Conservation (phyloP, 2,329 filamentous ascomycete genomes). For the Aspergillus cejpii region DNA sequence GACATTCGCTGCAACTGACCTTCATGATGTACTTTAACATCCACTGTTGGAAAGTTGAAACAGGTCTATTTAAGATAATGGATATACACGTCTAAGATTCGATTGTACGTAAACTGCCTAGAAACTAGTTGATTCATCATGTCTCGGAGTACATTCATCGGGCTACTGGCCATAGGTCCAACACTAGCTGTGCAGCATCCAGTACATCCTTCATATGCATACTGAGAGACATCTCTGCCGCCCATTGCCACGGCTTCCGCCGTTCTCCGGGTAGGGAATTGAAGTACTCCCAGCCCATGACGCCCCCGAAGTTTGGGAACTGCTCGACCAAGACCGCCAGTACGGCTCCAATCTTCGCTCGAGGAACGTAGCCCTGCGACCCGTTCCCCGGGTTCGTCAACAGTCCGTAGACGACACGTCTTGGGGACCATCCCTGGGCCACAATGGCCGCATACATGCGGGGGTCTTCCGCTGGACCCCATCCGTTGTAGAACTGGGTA, state of each 20-base stretch:
- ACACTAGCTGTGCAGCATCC: slow-evolving; percentile 27
- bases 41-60: too few relatives aligned
- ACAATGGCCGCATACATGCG: slow-evolving; percentile 41
- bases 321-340: slow-evolving; percentile 52
- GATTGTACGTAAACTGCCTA: too few relatives aligned
- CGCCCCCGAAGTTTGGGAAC: slow-evolving; percentile 69
- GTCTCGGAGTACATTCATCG: slow-evolving; percentile 27
- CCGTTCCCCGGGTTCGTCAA: slow-evolving; percentile 74
- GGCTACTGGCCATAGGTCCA: slow-evolving; percentile 26
- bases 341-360: slow-evolving; percentile 51
- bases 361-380: slow-evolving; percentile 54
- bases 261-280: slow-evolving; percentile 64
- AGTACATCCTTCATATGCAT: slow-evolving; percentile 40
- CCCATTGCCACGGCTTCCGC: slow-evolving; percentile 70
- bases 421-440: slow-evolving; percentile 59
- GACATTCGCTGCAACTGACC: slow-evolving; percentile 2
- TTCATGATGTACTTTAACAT: not conserved
- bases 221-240: slow-evolving; percentile 55
- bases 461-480: slow-evolving; percentile 58
- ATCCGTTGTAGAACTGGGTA: slow-evolving; percentile 87
- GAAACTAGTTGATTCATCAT: slow-evolving; percentile 26
- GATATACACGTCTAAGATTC: too few relatives aligned
- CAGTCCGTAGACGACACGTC: slow-evolving; percentile 71
- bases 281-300: slow-evolving; percentile 96
- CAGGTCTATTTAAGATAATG: too few relatives aligned